Evolutionary conservation across 257 asterid genomes (phyloP).

Genomic region (Solanum rostratum): DNA sequence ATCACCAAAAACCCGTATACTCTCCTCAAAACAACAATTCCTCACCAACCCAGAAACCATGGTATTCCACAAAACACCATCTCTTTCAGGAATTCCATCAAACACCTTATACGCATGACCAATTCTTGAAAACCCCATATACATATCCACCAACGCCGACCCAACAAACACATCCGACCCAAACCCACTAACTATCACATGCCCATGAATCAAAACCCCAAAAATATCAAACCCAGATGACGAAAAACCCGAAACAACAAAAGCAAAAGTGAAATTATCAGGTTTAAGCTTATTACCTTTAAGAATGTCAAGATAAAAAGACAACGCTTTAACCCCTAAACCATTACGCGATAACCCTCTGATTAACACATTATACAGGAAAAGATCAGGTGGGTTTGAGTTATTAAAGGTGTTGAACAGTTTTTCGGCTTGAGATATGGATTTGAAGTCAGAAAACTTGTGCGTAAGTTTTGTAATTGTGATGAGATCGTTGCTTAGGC

Average conservation of each 20-base stretch:
- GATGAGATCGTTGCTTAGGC: slow-evolving; percentile 25
- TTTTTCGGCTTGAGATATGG: slow-evolving; percentile 47
- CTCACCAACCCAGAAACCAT: slow-evolving; percentile 70
- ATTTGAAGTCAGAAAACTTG: slow-evolving; percentile 43
- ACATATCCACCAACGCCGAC: slow-evolving; percentile 65
- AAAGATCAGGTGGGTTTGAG: slow-evolving; percentile 47
- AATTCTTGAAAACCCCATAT: slow-evolving; percentile 30
- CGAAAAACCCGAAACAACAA: slow-evolving; percentile 42
- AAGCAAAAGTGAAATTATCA: slow-evolving; percentile 64
- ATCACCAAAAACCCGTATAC: slow-evolving; percentile 13
- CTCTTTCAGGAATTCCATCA: slow-evolving; percentile 49
- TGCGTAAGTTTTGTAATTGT: slow-evolving; percentile 65
- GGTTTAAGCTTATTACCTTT: slow-evolving; percentile 34
- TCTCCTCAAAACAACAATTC: slow-evolving; percentile 44
- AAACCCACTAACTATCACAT: slow-evolving; percentile 47
- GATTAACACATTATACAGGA: slow-evolving; percentile 74
- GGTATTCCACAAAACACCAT: slow-evolving; percentile 82
- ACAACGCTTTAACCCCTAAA: slow-evolving; percentile 39
- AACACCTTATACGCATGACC: slow-evolving; percentile 60
- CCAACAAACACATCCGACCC: slow-evolving; percentile 68
- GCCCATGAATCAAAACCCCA: slow-evolving; percentile 70
- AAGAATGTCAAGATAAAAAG: slow-evolving; percentile 33
- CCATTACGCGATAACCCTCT: slow-evolving; percentile 40
- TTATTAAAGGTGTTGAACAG: slow-evolving; percentile 25
- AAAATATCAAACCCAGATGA: slow-evolving; percentile 17